Evolutionary conservation across 495 filamentous ascomycete species (phyloP), one percentile per base, ranked within the genome.

Genomic region (Acidomyces sp.): DNA sequence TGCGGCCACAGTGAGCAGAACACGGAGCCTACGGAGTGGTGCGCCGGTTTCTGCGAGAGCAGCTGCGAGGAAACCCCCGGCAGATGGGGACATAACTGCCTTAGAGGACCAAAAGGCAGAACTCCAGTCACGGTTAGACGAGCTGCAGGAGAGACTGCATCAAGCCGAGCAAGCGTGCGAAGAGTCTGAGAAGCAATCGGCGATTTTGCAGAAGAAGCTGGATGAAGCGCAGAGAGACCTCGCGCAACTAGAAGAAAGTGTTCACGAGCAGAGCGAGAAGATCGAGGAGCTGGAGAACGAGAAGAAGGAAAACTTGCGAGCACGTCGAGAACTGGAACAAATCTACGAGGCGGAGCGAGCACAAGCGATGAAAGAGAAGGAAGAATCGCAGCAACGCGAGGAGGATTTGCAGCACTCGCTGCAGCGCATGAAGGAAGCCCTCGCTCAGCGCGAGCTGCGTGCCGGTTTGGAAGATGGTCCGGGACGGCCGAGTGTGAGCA

Each of bases 271-370:
- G 47, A 85, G 87, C 27, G 77, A 82, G 58, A 71, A 72, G 52
- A 74, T 93, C 37, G 85, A 94, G 51, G 61, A 66, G 6, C 67
- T 96, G 32, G 74, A 80, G 53, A 77, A 76, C 52, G 82, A 92
- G 54, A 81, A 85, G 55, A 73, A 78, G 41, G 84, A 93, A 37
- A 68, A 74, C 28, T 70, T 75, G 12, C 74, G 85, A 36, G 77
- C 88, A 60, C 80, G 80, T 51, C 71, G 87, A 41, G 90, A 97
- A 54, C 71, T 93, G 59, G 85, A 94, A 57, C 74, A 74, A 41
- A 82, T 86, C 24, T 88, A 90, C 60, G 88, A 95, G 60, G 70
- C 77, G 32, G 90, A 97, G 62, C 75, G 87, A 29, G 83, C 75
- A 57, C 74, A 82, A 28, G 80, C 88, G 70, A 75, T 82, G 52